phyloP scores from a whole-genome alignment of 2,329 filamentous ascomycete genomes.

The Periglandula ipomoeae region DNA sequence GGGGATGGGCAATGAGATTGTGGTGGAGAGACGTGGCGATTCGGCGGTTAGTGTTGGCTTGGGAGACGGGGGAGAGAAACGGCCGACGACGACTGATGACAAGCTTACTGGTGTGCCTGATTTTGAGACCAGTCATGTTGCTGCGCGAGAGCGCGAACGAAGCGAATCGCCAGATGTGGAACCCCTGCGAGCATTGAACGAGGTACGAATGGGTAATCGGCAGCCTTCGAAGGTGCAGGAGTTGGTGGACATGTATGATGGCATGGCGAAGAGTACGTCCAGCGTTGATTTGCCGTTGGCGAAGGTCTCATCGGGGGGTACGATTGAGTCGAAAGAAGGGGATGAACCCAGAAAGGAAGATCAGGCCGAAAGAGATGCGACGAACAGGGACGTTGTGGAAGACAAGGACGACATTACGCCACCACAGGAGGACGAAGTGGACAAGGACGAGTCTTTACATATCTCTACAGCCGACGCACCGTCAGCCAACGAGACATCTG shows the following conservation, averaged over 20 bases:
- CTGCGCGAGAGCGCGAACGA: no score
- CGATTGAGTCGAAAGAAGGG: not conserved
- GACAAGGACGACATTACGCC: no score
- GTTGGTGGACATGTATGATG: constrained; percentile 42
- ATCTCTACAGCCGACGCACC: not conserved
- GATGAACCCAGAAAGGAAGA: not conserved
- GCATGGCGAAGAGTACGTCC: constrained; percentile 21
- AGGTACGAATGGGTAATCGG: constrained; percentile 12
- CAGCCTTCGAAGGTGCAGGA: constrained; percentile 39
- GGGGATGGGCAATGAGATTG: constrained; percentile 7
- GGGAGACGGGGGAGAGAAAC: constrained; percentile 11
- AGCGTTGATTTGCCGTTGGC: not conserved
- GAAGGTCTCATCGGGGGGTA: not conserved
- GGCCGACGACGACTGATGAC: not conserved
- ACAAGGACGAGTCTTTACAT: not conserved
- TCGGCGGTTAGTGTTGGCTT: constrained; percentile 21
- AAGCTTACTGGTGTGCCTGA: no score
- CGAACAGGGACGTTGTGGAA: no score
- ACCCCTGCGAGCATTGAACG: constrained; percentile 3
- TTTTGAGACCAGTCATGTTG: no score
- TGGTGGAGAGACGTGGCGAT: constrained; percentile 15
- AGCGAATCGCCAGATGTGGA: constrained; percentile 13
- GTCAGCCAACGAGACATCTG: not conserved
- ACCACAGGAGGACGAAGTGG: not conserved
- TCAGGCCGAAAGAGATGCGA: no score